Base-by-base conservation (phyloP, 1,284 basidiomycete genomes). In the Rhodotorula sp. region DNA sequence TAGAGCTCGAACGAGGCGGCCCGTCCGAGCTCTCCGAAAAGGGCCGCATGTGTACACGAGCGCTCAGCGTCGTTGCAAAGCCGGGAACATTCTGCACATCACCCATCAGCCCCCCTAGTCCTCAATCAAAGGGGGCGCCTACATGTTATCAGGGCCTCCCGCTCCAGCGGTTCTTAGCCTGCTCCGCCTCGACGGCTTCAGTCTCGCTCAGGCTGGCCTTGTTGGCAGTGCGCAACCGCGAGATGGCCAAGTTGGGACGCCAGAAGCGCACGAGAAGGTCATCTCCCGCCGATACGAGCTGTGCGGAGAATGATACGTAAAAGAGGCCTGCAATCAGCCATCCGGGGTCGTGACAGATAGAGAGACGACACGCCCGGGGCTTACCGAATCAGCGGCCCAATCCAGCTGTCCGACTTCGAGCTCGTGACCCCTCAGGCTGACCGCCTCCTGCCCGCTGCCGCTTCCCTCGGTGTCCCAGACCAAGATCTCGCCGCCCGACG, bases 231-330 rank as follows among this genome's bases (percentile, higher is more conserved):
- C 72, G 69, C 17, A 58, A 51, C 8, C 62, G 62, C 1, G 67
- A 59, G 24, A 76, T 10, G 12, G 10, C 6, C 7, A 56, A 24
- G 49, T 74, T 53, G 26, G 72, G 58, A 3, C 61, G 62, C 76
- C 76, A 77, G 54, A 68, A 60, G 4, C 76, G 72, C 2, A 77
- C 71, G 54, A 75, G 67, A 7, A 37, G 18, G 53, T 77, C 76
- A 57, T 77, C 76, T 6, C 72, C 69, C 42, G 75, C 76, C 6
- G 67, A 74, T 8, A 69, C 72, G 57, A 77, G 62, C 76, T 77
- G 57, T 24, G 18, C 1, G 46, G n/a, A 30, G 20, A 48, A 37
- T 42, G 12, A 37, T 29, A 29, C 22, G 33, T 10, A 44, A 12
- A 30, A 14, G 24, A 44, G 33, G 15, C 6, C 15, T 10, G 54